These are phyloP conservation scores for Fagopyrum tataricum DNA, from an alignment of 148 eudicot species.

Conservation along the genomic window DNA sequence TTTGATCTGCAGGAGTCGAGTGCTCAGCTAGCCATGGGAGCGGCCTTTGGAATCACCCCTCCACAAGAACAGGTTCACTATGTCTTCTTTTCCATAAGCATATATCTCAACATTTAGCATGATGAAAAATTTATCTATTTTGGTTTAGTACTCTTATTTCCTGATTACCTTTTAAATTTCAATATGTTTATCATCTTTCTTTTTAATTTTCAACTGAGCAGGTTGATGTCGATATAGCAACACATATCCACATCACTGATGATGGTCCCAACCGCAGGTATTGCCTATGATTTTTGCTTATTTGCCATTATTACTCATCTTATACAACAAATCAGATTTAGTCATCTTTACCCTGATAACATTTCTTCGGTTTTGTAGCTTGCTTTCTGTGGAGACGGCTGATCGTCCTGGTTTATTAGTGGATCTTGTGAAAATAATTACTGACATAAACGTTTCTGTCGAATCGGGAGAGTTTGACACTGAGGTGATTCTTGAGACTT, in stretches of 20 bases:
- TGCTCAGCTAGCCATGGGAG: conserved; percentile 80
- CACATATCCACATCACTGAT: conserved; percentile 49
- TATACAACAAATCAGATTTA: neutral
- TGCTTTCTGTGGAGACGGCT: conserved; percentile 70
- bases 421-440: conserved; percentile 75
- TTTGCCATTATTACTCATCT: neutral
- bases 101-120: neutral
- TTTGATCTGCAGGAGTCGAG: conserved; percentile 72
- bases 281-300: neutral
- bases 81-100: neutral
- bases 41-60: conserved; percentile 68
- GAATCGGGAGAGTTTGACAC: conserved; percentile 97
- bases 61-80: conserved; percentile 47
- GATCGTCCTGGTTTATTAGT: conserved; percentile 92
- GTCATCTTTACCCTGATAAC: neutral
- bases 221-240: conserved; percentile 90
- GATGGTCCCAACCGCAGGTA: conserved; percentile 91
- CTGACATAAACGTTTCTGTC: conserved; percentile 68
- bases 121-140: neutral
- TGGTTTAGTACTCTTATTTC: neutral
- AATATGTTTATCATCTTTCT: neutral
- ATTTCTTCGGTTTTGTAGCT: conserved; percentile 38
- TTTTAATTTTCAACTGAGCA: conserved; percentile 19
- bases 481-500: conserved; percentile 42
- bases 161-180: neutral